These are phyloP conservation scores for Globisporangium mamillatum DNA, from an alignment of 352 stramenopile genomes.

Conservation along the genomic window DNA sequence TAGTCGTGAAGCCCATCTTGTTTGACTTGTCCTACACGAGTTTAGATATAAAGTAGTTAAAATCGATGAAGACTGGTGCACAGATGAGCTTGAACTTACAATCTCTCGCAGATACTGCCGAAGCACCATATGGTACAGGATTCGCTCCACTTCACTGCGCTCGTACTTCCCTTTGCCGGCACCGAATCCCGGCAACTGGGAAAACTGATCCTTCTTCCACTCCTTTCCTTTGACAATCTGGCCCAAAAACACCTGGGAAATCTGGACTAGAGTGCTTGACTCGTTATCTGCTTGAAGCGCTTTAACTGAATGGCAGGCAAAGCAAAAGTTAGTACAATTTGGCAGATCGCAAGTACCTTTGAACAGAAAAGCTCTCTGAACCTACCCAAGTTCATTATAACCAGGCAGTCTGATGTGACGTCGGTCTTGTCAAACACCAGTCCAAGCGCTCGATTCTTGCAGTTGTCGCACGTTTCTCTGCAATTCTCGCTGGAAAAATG, in stretches of 20 bases:
- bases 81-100: slow-evolving; percentile 20
- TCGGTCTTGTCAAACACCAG: slow-evolving; percentile 70
- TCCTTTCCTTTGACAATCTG: slow-evolving; percentile 64
- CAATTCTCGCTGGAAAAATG: slow-evolving; percentile 78
- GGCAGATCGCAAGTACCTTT: background rate
- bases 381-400: slow-evolving; percentile 62
- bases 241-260: slow-evolving; percentile 72
- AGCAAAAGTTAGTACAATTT: background rate
- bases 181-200: slow-evolving; percentile 57
- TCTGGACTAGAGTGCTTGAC: slow-evolving; percentile 67
- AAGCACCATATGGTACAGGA: slow-evolving; percentile 88
- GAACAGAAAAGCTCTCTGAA: background rate
- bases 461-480: slow-evolving; percentile 83
- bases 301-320: slow-evolving; percentile 38
- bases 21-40: slow-evolving; percentile 69
- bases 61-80: background rate
- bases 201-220: slow-evolving; percentile 62
- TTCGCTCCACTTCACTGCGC: slow-evolving; percentile 77
- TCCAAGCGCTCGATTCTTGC: slow-evolving; percentile 73
- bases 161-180: slow-evolving; percentile 71
- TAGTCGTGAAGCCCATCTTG: slow-evolving; percentile 79
- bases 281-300: slow-evolving; percentile 55
- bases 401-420: slow-evolving; percentile 71
- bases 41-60: background rate
- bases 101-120: slow-evolving; percentile 79